These are phyloP conservation scores for Ceratocystis eucalypticola DNA, from an alignment of 2,329 filamentous ascomycete species.

Conservation along the genomic window DNA sequence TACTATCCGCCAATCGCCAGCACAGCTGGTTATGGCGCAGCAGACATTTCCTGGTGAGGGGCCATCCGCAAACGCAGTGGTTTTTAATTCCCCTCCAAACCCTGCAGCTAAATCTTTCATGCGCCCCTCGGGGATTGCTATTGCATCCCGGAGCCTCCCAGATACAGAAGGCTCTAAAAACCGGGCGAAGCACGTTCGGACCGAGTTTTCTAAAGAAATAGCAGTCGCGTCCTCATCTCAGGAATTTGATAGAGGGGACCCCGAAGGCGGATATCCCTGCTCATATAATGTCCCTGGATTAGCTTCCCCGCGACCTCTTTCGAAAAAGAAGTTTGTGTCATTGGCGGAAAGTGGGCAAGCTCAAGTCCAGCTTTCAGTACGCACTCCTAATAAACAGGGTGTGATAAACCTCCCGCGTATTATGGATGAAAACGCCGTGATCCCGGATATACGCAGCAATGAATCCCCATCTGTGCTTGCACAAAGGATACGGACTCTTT, in stretches of 20 bases:
- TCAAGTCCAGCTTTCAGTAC: neutral
- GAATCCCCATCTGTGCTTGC: constrained; percentile 17
- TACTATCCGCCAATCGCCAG: neutral
- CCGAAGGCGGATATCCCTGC: neutral
- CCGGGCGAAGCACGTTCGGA: neutral
- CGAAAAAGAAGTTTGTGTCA: neutral
- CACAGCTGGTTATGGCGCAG: too few relatives aligned
- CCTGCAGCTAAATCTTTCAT: neutral
- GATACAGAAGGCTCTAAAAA: neutral
- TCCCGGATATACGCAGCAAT: constrained; percentile 7
- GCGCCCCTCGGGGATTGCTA: neutral
- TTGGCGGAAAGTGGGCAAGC: neutral
- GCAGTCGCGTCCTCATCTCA: neutral
- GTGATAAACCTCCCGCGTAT: neutral
- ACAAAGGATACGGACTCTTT: constrained; percentile 13
- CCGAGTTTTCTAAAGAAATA: too few relatives aligned
- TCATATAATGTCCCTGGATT: neutral
- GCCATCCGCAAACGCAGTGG: neutral
- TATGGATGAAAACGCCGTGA: neutral
- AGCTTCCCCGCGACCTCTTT: neutral
- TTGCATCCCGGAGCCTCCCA: neutral
- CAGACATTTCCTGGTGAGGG: too few relatives aligned
- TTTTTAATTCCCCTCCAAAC: neutral
- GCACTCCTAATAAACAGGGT: neutral
- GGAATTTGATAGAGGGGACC: neutral